phyloP scores from a whole-genome alignment of 345 rosid species.

The Rhodomyrtus tomentosa region DNA sequence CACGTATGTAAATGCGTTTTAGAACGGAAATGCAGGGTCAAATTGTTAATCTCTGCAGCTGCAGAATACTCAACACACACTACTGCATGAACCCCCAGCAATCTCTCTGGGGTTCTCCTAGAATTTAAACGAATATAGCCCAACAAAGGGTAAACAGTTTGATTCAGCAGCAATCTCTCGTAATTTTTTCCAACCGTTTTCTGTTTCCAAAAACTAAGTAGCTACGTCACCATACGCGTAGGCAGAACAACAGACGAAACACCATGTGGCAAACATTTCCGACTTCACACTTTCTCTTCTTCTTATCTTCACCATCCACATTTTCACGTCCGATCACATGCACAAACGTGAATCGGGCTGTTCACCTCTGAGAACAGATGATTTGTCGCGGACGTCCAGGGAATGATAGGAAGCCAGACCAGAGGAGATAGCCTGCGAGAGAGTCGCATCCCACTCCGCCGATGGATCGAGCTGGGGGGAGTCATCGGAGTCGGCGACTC shows the following conservation, averaged over 20 bases:
- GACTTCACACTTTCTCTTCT: not conserved
- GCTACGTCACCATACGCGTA: not conserved
- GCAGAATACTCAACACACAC: not conserved
- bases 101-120: not conserved
- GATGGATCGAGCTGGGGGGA: slow-evolving; percentile 32
- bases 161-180: not conserved
- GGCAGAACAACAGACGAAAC: not conserved
- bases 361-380: slow-evolving; percentile 48
- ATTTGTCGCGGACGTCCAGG: slow-evolving; percentile 55
- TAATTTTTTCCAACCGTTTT: not conserved
- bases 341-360: not conserved
- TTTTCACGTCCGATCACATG: slow-evolving; percentile 2
- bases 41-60: not conserved
- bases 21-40: not conserved
- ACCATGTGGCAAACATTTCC: not conserved
- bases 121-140: not conserved
- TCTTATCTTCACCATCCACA: not conserved
- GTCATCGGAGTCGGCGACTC: slow-evolving; percentile 63
- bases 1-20: rapidly evolving
- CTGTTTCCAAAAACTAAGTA: not conserved
- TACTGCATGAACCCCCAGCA: not conserved
- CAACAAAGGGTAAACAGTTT: not conserved
- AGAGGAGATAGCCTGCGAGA: slow-evolving; percentile 47
- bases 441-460: slow-evolving; percentile 40
- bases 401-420: slow-evolving; percentile 56